Evolutionary conservation across 2,329 filamentous ascomycete species (phyloP), one percentile per base, ranked within the genome.

Genomic region (Leptosphaerulina australis): DNA sequence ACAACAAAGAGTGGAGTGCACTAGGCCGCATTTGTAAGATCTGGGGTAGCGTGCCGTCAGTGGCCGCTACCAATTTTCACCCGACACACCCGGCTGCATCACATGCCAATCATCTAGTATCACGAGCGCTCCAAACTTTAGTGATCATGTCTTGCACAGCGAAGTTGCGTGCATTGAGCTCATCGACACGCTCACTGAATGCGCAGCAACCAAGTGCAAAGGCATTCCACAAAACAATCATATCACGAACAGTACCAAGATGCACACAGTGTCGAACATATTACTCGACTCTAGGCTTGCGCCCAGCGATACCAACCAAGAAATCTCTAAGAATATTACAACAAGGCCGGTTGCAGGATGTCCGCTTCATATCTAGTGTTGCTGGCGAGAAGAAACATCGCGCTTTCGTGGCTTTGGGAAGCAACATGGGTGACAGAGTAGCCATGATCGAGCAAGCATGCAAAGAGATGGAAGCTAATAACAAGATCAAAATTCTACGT

Each of bases 391-490:
- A 61, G 55, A 41, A 57, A 7, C 76, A 75, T 55, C 72, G 73
- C 44, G 91, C 88, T 0, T 96, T 90, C 70, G 84, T 99, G 63
- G 94, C 93, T 6, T 78, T 99, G 5, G 94, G 94, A 0, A 96
- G 92, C 75, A 99, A 99, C 72, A 74, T 97, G 41, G 93, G 92
- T 4, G 87, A 97, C 69, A 86, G 92, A 31, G 81, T 96, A 41
- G 82, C 80, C 31, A 88, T 88, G 83, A 95, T 99, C 58, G 91
- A 97, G 72, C 80, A 82, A 63, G 93, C 94, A 0, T 92, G 91
- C 70, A 79, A 79, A 34, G 83, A 88, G 68, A 91, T 99, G 84
- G 84, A 89, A 56, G 77, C 56, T 1, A 59, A 79, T 34, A 79
- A 83, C 17, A 86, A 85, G 25, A 90, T 97, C 67, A 83, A 76